These are phyloP conservation scores for Nadsonia commutata DNA, from an alignment of 1,139 yeast genomes.

Conservation along the genomic window DNA sequence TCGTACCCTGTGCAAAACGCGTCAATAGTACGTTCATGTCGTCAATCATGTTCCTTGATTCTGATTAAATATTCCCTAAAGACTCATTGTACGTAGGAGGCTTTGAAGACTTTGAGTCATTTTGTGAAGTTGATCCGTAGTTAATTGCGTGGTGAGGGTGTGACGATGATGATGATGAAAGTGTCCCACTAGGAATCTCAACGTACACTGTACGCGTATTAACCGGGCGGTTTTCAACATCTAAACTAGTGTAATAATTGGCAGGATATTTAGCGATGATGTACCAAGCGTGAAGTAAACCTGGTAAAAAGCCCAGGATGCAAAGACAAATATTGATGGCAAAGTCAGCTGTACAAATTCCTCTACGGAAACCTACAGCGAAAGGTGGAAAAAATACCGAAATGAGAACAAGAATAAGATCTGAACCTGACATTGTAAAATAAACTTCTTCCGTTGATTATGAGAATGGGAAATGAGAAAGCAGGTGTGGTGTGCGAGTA, in stretches of 20 bases:
- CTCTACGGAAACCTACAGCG: slow-evolving; percentile 68
- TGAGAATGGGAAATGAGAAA: too few relatives aligned
- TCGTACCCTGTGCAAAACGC: too few relatives aligned
- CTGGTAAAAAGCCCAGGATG: slow-evolving; percentile 70
- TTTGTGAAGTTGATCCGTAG: not conserved
- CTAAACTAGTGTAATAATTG: slow-evolving; percentile 6
- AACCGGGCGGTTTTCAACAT: not conserved
- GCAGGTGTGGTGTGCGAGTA: too few relatives aligned
- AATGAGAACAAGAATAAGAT: slow-evolving; percentile 63
- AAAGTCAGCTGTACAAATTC: slow-evolving; percentile 55
- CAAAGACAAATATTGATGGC: slow-evolving; percentile 64
- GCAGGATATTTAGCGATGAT: slow-evolving; percentile 30
- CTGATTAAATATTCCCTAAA: not conserved
- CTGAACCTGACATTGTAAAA: slow-evolving; percentile 25
- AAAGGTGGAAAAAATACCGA: slow-evolving; percentile 77
- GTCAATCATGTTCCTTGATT: too few relatives aligned
- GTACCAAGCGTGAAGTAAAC: slow-evolving; percentile 34
- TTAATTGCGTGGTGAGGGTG: not conserved
- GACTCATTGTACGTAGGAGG: not conserved
- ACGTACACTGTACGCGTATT: not conserved
- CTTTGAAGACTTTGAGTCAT: not conserved
- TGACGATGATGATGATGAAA: not conserved
- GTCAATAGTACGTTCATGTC: too few relatives aligned
- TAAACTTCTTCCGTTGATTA: too few relatives aligned
- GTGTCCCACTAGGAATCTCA: not conserved